Conservation (phyloP, 345 rosid genomes). For the Odontarrhena argentea region DNA sequence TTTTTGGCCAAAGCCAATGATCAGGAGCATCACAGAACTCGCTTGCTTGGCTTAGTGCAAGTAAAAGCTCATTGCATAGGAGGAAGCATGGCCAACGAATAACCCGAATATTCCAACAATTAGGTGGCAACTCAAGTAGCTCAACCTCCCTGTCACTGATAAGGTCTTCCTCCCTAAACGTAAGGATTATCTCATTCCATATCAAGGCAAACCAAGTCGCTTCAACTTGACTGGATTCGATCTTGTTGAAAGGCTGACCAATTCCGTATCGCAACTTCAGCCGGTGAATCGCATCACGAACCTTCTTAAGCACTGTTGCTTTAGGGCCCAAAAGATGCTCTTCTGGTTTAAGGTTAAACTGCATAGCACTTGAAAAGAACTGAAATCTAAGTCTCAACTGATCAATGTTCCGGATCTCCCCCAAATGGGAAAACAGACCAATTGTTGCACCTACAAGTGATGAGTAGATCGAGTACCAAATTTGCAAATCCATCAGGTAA, state of each 20-base stretch:
- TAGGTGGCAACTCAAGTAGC: slow-evolving; percentile 80
- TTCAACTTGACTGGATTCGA: slow-evolving; percentile 84
- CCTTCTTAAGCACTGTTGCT: slow-evolving; percentile 70
- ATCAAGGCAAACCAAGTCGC: slow-evolving; percentile 84
- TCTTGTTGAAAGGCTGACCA: slow-evolving; percentile 73
- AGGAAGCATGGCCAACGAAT: slow-evolving; percentile 91
- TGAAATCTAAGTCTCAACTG: slow-evolving; percentile 92
- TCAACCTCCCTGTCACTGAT: slow-evolving; percentile 73
- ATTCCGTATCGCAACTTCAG: slow-evolving; percentile 81
- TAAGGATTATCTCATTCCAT: slow-evolving; percentile 81
- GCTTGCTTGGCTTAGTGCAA: slow-evolving; percentile 73
- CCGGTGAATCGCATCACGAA: slow-evolving; percentile 74
- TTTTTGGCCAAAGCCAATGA: slow-evolving; percentile 75
- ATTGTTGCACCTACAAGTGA: slow-evolving; percentile 63
- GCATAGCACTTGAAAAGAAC: slow-evolving; percentile 90
- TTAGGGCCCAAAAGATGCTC: slow-evolving; percentile 51
- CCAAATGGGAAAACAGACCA: slow-evolving; percentile 85
- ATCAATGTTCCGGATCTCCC: slow-evolving; percentile 82
- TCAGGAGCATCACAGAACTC: slow-evolving; percentile 80
- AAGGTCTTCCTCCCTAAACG: slow-evolving; percentile 88
- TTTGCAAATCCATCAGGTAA: slow-evolving; percentile 82
- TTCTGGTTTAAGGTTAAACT: slow-evolving; percentile 88
- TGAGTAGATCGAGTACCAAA: slow-evolving; percentile 85
- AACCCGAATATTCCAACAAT: slow-evolving; percentile 80
- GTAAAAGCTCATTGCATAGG: slow-evolving; percentile 85